phyloP scores from a whole-genome alignment of 2,329 filamentous ascomycete species.

The Thielaviopsis punctulata region DNA sequence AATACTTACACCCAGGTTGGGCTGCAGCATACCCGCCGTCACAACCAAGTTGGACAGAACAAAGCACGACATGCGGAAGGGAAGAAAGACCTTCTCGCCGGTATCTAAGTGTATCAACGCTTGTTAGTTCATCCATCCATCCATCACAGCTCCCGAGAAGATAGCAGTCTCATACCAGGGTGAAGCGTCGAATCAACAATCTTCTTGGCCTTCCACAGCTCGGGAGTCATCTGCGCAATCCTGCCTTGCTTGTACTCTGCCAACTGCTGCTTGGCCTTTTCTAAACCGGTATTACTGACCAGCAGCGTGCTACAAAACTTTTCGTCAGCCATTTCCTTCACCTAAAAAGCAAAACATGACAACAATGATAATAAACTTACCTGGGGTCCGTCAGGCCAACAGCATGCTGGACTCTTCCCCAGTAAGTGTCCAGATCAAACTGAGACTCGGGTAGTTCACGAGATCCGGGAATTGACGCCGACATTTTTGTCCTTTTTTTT shows the following conservation, averaged over 20 bases:
- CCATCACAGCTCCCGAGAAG: neutral
- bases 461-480: conserved; percentile 44
- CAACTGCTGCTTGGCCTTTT: conserved; percentile 69
- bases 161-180: conserved; percentile 45
- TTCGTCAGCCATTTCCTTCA: neutral
- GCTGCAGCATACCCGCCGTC: conserved; percentile 92
- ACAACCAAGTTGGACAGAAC: conserved; percentile 87
- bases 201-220: conserved; percentile 93
- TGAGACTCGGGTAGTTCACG: conserved; percentile 82
- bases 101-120: conserved; percentile 46
- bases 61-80: conserved; percentile 95
- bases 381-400: conserved; percentile 85
- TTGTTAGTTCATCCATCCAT: neutral
- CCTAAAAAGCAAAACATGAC: neutral
- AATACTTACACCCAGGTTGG: conserved; percentile 55
- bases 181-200: conserved; percentile 92
- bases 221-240: conserved; percentile 63
- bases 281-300: conserved; percentile 59
- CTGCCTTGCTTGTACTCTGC: conserved; percentile 75
- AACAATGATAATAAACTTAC: conserved; percentile 36
- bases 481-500: conserved; percentile 29
- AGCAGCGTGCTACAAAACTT: conserved; percentile 55
- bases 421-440: conserved; percentile 85
- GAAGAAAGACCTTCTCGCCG: conserved; percentile 76
- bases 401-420: conserved; percentile 82